Percentiles rank a stretch among this genome's conserved stretches.
Evolutionary conservation across 164 flowering plant genomes (phyloP).

Genomic region (Chimonanthus praecox): DNA sequence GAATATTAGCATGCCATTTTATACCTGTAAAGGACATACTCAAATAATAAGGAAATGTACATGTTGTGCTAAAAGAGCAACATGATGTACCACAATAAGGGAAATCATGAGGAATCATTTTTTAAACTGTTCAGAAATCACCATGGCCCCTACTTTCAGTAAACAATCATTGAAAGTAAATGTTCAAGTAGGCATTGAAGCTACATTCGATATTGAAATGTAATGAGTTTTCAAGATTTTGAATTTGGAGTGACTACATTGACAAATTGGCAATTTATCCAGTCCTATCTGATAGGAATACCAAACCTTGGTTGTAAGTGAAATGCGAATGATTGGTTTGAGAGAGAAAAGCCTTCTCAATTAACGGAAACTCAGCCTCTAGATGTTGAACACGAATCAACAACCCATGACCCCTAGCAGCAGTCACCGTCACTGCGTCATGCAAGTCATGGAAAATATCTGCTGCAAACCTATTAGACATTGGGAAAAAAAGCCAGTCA

Average conservation of each 20-base stretch:
- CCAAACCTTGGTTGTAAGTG: conserved; percentile 57
- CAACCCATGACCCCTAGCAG: conserved; percentile 90
- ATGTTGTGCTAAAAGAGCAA: not conserved
- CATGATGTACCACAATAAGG: not conserved
- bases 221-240: too few relatives aligned
- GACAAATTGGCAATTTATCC: too few relatives aligned
- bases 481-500: conserved; percentile 1
- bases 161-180: too few relatives aligned
- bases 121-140: not conserved
- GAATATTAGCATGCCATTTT: conserved; percentile 85
- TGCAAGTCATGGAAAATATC: conserved; percentile 92
- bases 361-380: conserved; percentile 77
- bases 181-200: not conserved
- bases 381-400: conserved; percentile 85
- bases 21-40: conserved; percentile 43
- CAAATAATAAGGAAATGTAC: not conserved
- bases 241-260: too few relatives aligned
- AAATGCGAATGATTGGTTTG: conserved; percentile 62
- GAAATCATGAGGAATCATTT: not conserved
- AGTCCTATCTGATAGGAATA: not conserved
- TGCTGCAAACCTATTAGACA: conserved; percentile 83
- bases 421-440: conserved; percentile 90
- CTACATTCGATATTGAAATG: not conserved
- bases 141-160: not conserved
- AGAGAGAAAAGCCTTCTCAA: conserved; percentile 83